Base-by-base conservation (phyloP, 2,329 filamentous ascomycete genomes). In the Ceratocystis smalleyi region DNA sequence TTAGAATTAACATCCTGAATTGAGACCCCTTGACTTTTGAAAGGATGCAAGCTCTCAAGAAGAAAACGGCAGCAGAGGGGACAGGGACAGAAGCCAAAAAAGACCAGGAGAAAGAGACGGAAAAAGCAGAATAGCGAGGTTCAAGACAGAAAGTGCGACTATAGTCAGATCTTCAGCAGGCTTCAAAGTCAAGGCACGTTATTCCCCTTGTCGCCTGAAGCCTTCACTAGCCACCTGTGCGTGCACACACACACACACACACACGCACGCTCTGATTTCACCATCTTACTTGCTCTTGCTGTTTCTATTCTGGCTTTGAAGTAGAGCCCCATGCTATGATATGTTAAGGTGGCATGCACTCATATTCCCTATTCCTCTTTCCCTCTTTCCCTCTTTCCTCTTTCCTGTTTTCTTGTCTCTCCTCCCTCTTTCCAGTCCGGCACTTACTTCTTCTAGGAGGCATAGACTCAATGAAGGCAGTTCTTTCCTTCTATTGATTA, bases 21-120 rank as follows among this genome's bases (percentile, higher is more conserved):
- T 51, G 47, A 51, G 47, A 51, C 47, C 47, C 47, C 47, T 51
- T 51, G 47, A 15, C 47, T 51, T 27, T 51, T 15, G n/a, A 51
- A 51, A 51, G 47, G 47, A 51, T 27, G 47, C 47, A 51, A 51
- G 54, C 54, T 57, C 54, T 57, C 54, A 57, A 17, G 22, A 55
- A 55, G 22, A n/a, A 57, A n/a, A n/a, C 17, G 27, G 51, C 54
- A 57, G 32, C 30, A n/a, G 27, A 57, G 30, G 35, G 27, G 27
- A n/a, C 30, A 57, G 15, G 35, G 17, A 57, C 17, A 57, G 27
- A 57, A 35, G 15, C 47, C 24, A 57, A 30, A 30, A 57, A 57
- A 7, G 27, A 30, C 35, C 54, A 57, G 10, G 12, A 35, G 8
- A n/a, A 19, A 55, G 22, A 30, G 51, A 55, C 22, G 22, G 51